Percentiles rank a stretch among this genome's conserved stretches.
phyloP scores from a whole-genome alignment of 176 grass and related monocot genomes.

The Puccinellia tenuiflora region DNA sequence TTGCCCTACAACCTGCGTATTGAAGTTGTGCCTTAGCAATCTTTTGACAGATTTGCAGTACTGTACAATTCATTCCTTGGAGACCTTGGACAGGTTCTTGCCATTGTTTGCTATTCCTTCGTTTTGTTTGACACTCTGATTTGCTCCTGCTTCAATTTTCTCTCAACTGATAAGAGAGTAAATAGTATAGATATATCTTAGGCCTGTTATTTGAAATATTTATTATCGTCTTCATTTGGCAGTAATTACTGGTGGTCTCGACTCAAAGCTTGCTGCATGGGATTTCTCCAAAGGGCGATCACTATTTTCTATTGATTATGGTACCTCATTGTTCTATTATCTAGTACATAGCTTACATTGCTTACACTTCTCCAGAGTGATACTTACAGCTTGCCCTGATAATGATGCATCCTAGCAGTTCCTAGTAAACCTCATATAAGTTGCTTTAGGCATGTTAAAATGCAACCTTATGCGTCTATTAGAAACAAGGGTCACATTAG shows the following conservation, averaged over 20 bases:
- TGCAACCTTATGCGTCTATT: background rate
- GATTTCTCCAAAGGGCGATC: constrained; percentile 87
- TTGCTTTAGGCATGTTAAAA: constrained; percentile 16
- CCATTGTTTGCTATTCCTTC: background rate
- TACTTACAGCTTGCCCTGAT: background rate
- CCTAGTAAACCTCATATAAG: background rate
- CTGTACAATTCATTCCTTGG: constrained; percentile 84
- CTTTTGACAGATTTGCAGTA: constrained; percentile 76
- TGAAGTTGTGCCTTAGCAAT: constrained; percentile 33
- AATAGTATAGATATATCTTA: background rate
- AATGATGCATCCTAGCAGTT: constrained; percentile 7
- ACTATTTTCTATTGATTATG: constrained; percentile 81
- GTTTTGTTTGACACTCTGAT: background rate
- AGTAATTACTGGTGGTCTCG: constrained; percentile 81
- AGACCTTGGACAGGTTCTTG: constrained; percentile 87
- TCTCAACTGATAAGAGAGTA: background rate
- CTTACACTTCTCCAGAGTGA: background rate
- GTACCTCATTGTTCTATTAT: constrained; percentile 32
- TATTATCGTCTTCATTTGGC: constrained; percentile 17
- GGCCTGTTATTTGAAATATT: background rate
- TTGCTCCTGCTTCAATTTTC: background rate
- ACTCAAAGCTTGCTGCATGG: constrained; percentile 78
- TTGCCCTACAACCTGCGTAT: constrained; percentile 4
- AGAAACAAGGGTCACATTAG: background rate
- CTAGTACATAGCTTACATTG: background rate